Evolutionary conservation across 768 basidiomycete species (phyloP).

Genomic region (Hericium rajendrae): DNA sequence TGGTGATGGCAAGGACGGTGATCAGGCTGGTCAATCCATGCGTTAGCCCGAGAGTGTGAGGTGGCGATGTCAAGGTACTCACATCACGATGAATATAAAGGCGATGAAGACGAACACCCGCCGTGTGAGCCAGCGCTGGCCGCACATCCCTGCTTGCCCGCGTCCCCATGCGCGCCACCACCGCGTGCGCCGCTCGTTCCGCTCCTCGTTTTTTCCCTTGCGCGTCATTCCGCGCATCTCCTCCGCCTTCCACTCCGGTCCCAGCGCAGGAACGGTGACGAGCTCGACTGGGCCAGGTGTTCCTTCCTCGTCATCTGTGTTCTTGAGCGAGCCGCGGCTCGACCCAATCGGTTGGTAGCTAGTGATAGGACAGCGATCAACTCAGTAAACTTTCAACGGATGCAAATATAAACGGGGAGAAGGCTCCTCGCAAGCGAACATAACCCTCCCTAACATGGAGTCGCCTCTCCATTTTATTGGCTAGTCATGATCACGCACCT

Average conservation of each 20-base stretch:
- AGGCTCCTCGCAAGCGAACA: no score
- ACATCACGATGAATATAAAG: slow-evolving; percentile 51
- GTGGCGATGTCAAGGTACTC: slow-evolving; percentile 20
- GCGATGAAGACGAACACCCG: slow-evolving; percentile 60
- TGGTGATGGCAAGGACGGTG: slow-evolving; percentile 63
- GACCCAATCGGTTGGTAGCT: slow-evolving; percentile 13
- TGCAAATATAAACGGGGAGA: background rate
- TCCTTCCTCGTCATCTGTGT: slow-evolving; percentile 28
- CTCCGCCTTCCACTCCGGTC: slow-evolving; percentile 77
- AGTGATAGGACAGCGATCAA: background rate
- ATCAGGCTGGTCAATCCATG: slow-evolving; percentile 36
- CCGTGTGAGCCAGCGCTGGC: slow-evolving; percentile 61
- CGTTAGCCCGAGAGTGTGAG: background rate
- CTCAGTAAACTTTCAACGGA: background rate
- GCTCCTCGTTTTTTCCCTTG: slow-evolving; percentile 54
- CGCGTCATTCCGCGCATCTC: slow-evolving; percentile 76
- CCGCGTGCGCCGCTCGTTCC: slow-evolving; percentile 39
- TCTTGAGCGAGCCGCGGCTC: slow-evolving; percentile 15
- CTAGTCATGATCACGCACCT: slow-evolving; percentile 31
- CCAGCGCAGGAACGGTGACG: slow-evolving; percentile 86
- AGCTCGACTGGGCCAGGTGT: slow-evolving; percentile 59
- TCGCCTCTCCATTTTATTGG: background rate
- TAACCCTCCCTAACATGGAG: slow-evolving; percentile 7
- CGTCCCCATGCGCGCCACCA: slow-evolving; percentile 73
- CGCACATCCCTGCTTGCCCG: slow-evolving; percentile 72